Conservation (phyloP, 202 grass and related monocot genomes). For the Schoenoplectus tabernaemontani region DNA sequence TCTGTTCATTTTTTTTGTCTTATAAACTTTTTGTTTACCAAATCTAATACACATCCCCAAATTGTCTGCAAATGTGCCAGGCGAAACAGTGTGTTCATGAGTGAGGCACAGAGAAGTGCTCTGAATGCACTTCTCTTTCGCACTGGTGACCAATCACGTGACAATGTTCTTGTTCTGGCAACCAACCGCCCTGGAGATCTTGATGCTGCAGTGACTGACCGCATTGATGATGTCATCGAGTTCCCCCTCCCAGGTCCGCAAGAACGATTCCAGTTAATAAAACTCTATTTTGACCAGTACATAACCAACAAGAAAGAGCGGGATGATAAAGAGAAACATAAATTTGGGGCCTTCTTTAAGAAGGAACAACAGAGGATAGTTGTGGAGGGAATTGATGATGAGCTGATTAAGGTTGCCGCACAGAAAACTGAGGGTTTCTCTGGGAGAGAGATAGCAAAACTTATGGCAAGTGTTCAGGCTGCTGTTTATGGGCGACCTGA, state of each 20-base stretch:
- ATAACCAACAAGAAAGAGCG: slow-evolving; percentile 44
- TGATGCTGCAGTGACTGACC: slow-evolving; percentile 78
- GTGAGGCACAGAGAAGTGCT: slow-evolving; percentile 89
- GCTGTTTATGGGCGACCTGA: slow-evolving; percentile 69
- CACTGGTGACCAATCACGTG: slow-evolving; percentile 89
- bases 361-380: slow-evolving; percentile 64
- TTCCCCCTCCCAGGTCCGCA: slow-evolving; percentile 73
- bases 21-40: background rate
- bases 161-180: slow-evolving; percentile 72
- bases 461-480: slow-evolving; percentile 77
- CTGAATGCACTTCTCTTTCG: slow-evolving; percentile 90
- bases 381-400: slow-evolving; percentile 48
- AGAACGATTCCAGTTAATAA: slow-evolving; percentile 74
- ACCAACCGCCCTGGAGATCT: slow-evolving; percentile 89
- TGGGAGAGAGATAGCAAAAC: slow-evolving; percentile 86
- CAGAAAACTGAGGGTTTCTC: slow-evolving; percentile 77
- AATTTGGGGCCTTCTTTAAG: slow-evolving; percentile 40
- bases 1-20: background rate
- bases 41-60: background rate
- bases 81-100: slow-evolving; percentile 82
- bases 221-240: slow-evolving; percentile 90
- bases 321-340: slow-evolving; percentile 27
- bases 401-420: slow-evolving; percentile 47
- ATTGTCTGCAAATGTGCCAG: slow-evolving; percentile 35
- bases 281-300: slow-evolving; percentile 69